Evolutionary conservation across 2,329 filamentous ascomycete genomes (phyloP).

Genomic region (Aspergillus pseudoglaucus): DNA sequence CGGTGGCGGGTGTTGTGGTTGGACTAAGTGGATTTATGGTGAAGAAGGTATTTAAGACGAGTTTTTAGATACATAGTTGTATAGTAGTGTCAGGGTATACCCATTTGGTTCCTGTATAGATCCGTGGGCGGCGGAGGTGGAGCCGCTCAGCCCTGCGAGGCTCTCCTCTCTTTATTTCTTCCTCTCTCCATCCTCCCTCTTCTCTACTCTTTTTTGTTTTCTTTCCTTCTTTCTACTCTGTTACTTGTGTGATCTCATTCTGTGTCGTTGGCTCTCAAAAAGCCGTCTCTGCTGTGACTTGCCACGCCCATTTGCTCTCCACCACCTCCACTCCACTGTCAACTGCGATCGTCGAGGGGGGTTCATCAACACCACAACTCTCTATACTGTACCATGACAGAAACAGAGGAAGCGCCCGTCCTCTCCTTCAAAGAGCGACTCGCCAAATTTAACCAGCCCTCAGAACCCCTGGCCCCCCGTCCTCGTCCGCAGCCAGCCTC

Average conservation of each 20-base stretch:
- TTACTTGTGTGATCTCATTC: neutral
- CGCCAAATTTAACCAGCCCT: conserved; percentile 37
- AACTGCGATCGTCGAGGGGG: too few relatives aligned
- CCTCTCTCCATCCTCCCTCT: neutral
- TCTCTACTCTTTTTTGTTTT: conserved; percentile 1
- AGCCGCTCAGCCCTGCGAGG: neutral
- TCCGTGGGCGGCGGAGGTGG: neutral
- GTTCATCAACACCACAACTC: neutral
- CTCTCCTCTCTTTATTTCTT: neutral
- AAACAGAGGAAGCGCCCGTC: conserved; percentile 33
- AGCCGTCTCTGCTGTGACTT: too few relatives aligned
- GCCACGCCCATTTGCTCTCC: too few relatives aligned
- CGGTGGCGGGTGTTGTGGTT: neutral
- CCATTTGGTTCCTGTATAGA: neutral
- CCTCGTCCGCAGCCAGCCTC: conserved; percentile 15
- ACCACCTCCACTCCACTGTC: too few relatives aligned
- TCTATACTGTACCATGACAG: neutral
- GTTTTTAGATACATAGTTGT: neutral
- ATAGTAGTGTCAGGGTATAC: neutral
- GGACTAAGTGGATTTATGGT: neutral
- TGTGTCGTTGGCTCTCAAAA: too few relatives aligned
- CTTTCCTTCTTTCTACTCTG: neutral
- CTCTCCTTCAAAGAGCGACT: conserved; percentile 43
- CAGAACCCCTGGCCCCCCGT: conserved; percentile 17
- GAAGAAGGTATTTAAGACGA: neutral